phyloP scores from a whole-genome alignment of 2,329 filamentous ascomycete species.

The Colletotrichum sp. region DNA sequence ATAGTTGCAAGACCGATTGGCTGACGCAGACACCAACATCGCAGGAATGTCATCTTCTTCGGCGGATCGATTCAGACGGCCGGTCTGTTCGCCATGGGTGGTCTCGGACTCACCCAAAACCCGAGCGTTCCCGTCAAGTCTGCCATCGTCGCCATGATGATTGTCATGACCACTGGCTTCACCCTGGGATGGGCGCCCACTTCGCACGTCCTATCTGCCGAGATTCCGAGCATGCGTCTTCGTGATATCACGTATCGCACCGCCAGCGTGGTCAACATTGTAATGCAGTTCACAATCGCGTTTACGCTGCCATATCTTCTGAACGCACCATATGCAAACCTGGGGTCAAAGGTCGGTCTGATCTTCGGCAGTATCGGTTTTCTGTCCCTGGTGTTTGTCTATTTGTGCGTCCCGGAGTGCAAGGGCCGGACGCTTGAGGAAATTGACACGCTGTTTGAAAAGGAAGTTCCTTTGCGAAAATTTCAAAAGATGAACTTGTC shows the following conservation, averaged over 20 bases:
- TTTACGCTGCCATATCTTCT: slow-evolving; percentile 43
- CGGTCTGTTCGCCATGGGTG: not conserved
- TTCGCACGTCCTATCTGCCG: slow-evolving; percentile 38
- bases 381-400: not conserved
- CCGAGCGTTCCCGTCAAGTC: slow-evolving; percentile 23
- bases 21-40: not conserved
- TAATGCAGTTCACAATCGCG: slow-evolving; percentile 34
- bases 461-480: not conserved
- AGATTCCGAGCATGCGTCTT: slow-evolving; percentile 34
- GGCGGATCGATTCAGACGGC: not conserved
- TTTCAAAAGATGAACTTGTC: not conserved
- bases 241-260: slow-evolving; percentile 31
- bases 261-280: not conserved
- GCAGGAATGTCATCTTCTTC: not conserved
- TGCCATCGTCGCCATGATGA: slow-evolving; percentile 36
- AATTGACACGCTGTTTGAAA: slow-evolving; percentile 56
- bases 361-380: slow-evolving; percentile 1
- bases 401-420: slow-evolving; percentile 42
- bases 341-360: slow-evolving; percentile 26
- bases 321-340: slow-evolving; percentile 35
- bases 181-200: slow-evolving; percentile 38
- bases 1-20: not conserved
- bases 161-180: slow-evolving; percentile 34
- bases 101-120: not conserved
- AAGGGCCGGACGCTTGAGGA: slow-evolving; percentile 77